Conservation (phyloP, 1,139 yeast species). For the Blastobotrys proliferans region DNA sequence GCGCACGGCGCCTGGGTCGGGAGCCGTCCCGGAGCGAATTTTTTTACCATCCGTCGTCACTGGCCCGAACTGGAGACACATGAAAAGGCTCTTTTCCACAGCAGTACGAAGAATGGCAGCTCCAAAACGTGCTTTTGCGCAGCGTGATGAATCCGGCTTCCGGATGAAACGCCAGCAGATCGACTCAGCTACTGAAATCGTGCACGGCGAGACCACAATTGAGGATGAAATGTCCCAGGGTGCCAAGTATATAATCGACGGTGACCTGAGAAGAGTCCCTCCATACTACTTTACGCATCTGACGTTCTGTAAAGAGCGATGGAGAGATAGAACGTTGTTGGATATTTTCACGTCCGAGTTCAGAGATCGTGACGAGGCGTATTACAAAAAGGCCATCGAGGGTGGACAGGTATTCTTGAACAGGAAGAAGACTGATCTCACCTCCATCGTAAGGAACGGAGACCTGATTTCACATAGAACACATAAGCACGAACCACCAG, state of each 20-base stretch:
- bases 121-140: constrained; percentile 7
- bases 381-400: constrained; percentile 61
- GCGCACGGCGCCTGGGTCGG: too few species aligned
- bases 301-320: constrained; percentile 86
- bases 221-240: constrained; percentile 36
- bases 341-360: constrained; percentile 84
- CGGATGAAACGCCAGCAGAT: constrained; percentile 27
- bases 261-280: constrained; percentile 58
- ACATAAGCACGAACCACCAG: constrained; percentile 91
- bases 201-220: constrained; percentile 23
- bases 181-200: constrained; percentile 21
- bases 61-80: too few species aligned
- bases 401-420: constrained; percentile 74
- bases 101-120: not conserved
- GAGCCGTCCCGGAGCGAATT: not conserved
- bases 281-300: constrained; percentile 88
- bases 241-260: constrained; percentile 38
- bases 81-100: not conserved
- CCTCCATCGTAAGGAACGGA: constrained; percentile 71
- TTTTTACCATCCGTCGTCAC: not conserved
- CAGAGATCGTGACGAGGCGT: constrained; percentile 68
- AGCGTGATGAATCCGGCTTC: constrained; percentile 28
- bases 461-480: constrained; percentile 78
- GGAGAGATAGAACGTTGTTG: constrained; percentile 76
- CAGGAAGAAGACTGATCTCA: constrained; percentile 57